A percentile compares a stretch with the other conserved stretches of the same genome.
Evolutionary conservation across 31 red algal genomes (phyloP).

Genomic region (Odonthalia washingtoniensis): DNA sequence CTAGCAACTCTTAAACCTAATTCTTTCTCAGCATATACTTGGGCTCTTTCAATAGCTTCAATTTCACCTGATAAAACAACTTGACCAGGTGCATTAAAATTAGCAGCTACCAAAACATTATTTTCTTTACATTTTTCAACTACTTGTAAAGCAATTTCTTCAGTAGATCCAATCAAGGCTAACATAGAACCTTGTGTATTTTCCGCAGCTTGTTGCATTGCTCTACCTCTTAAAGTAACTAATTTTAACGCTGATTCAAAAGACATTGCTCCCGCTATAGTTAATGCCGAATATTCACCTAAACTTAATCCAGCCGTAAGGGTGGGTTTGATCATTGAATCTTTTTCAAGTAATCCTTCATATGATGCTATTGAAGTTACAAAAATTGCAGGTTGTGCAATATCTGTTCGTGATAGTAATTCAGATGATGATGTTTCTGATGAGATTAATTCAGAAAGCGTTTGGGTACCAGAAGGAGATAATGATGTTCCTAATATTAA

Average conservation of each 20-base stretch:
- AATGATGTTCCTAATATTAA: background rate
- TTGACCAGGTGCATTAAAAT: slow-evolving; percentile 98
- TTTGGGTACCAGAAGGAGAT: background rate
- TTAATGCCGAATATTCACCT: slow-evolving; percentile 95
- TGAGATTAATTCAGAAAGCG: background rate
- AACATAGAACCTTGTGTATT: slow-evolving; percentile 82
- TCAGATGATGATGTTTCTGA: background rate
- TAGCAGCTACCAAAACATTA: slow-evolving; percentile 52
- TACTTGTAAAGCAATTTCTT: background rate
- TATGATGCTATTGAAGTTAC: slow-evolving; percentile 77
- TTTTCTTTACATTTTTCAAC: background rate
- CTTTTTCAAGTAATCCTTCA: background rate
- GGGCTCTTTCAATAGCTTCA: slow-evolving; percentile 67
- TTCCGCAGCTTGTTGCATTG: slow-evolving; percentile 95
- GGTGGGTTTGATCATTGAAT: background rate
- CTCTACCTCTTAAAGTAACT: slow-evolving; percentile 81
- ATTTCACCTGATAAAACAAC: slow-evolving; percentile 86
- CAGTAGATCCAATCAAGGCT: slow-evolving; percentile 46
- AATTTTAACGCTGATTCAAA: slow-evolving; percentile 88
- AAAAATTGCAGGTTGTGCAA: slow-evolving; percentile 94
- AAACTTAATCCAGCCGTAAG: slow-evolving; percentile 85
- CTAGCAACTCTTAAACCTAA: slow-evolving; percentile 47
- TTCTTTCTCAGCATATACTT: slow-evolving; percentile 51
- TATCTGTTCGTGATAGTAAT: background rate
- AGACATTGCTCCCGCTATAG: slow-evolving; percentile 72